Evolutionary conservation across 2,329 filamentous ascomycete species (phyloP), one percentile per base, ranked within the genome.

Genomic region (Ploettnerulaceae sp.): DNA sequence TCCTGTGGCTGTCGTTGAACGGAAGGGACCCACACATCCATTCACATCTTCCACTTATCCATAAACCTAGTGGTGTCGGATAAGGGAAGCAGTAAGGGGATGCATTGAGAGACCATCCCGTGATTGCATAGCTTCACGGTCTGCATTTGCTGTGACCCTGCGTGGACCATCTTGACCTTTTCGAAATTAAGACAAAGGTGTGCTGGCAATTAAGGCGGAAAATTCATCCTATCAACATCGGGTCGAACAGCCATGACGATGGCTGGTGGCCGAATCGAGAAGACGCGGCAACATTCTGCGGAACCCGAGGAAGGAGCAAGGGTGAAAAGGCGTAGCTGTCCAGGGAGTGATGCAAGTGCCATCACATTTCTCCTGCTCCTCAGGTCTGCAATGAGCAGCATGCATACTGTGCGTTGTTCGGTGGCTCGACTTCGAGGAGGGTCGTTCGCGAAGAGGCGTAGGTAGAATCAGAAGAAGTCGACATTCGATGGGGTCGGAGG

Each of bases 51-150:
- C 52, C 55, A 57, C 44, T 61, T 47, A 54, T 43, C 24, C 38
- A 38, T n/a, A 18, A 37, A 36, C 18, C 21, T 33, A 51, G 46
- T 29, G 26, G 49, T 54, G 48, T 39, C 53, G 46, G 44, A 33
- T 40, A 20, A 15, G 22, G 44, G 34, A 45, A 45, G 24, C 47
- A 52, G 37, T 44, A 32, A 52, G 45, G 49, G 41, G 37, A 53
- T 57, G 57, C 56, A 57, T 58, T 31, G 38, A 47, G 38, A 47
- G 34, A 40, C 47, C 50, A 53, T 63, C 62, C 61, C 57, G 60
- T 64, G 61, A 63, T 61, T 48, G 41, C 49, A 49, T 48, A 42
- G 35, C 37, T 31, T 44, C 34, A 34, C 31, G 18, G 45, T 40
- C 40, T 52, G 53, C 53, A 60, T 54, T 46, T 51, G 48, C 52